Evolutionary conservation across 306 rosid genomes (phyloP).

Genomic region (Cajanus cajan): DNA sequence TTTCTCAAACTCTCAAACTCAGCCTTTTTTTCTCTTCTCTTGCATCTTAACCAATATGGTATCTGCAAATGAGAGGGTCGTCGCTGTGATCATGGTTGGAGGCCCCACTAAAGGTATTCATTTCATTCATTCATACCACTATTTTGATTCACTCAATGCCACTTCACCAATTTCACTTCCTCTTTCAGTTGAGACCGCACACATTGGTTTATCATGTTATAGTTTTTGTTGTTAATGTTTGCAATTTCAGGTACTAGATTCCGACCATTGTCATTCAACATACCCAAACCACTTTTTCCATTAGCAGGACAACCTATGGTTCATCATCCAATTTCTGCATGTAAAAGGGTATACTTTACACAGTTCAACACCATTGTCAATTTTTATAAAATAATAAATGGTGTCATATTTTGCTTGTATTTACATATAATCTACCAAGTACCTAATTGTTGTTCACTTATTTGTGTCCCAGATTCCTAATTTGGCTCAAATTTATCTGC

Average conservation of each 20-base stretch:
- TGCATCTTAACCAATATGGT: slow-evolving; percentile 43
- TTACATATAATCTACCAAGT: neutral
- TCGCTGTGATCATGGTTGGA: slow-evolving; percentile 97
- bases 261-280: slow-evolving; percentile 86
- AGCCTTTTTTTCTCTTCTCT: neutral
- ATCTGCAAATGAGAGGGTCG: slow-evolving; percentile 66
- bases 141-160: neutral
- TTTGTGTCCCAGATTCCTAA: slow-evolving; percentile 74
- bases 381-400: neutral
- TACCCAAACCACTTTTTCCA: slow-evolving; percentile 94
- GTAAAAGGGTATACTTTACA: slow-evolving; percentile 64
- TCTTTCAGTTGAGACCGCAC: neutral
- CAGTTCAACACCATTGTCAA: neutral
- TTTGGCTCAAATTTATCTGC: slow-evolving; percentile 74
- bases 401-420: neutral
- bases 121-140: slow-evolving; percentile 1
- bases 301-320: slow-evolving; percentile 99
- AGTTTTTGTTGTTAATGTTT: neutral
- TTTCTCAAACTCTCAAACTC: neutral
- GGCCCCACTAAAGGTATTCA: slow-evolving; percentile 87
- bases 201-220: neutral
- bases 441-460: neutral
- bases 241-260: slow-evolving; percentile 78
- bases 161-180: neutral
- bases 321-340: slow-evolving; percentile 94